Evolutionary conservation across 176 grass and related monocot genomes (phyloP).

Genomic region (Tuctoria greenei): DNA sequence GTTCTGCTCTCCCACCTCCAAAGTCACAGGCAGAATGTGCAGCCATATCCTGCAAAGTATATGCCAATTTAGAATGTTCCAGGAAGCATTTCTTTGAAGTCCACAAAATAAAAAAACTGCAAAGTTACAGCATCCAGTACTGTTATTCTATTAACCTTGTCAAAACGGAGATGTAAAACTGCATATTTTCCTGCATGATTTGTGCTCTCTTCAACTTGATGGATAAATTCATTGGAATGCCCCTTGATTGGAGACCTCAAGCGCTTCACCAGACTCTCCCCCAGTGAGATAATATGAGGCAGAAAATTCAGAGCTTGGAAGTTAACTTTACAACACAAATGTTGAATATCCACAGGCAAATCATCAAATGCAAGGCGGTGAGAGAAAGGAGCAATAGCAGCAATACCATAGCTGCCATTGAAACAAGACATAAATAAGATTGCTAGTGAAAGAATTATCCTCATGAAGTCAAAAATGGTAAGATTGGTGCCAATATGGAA

Average conservation of each 20-base stretch:
- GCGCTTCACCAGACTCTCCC: constrained; percentile 57
- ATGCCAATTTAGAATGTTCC: constrained; percentile 18
- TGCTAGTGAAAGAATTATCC: background rate
- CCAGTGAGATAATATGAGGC: constrained; percentile 71
- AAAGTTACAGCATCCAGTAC: background rate
- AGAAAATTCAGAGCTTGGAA: constrained; percentile 83
- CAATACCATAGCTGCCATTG: constrained; percentile 80
- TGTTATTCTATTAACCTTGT: constrained; percentile 61
- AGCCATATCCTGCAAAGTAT: constrained; percentile 80
- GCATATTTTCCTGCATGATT: constrained; percentile 61
- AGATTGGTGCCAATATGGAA: background rate
- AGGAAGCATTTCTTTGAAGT: constrained; percentile 2
- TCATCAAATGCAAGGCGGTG: constrained; percentile 89
- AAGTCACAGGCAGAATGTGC: constrained; percentile 95
- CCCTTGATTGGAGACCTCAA: constrained; percentile 51
- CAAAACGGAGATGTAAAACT: constrained; percentile 91
- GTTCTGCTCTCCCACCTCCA: constrained; percentile 82
- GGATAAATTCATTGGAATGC: constrained; percentile 32
- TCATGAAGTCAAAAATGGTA: constrained; percentile 15
- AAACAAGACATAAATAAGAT: constrained; percentile 31
- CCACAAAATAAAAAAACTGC: background rate
- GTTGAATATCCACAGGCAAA: constrained; percentile 69
- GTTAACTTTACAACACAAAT: constrained; percentile 81
- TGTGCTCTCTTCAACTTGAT: constrained; percentile 38
- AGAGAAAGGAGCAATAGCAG: constrained; percentile 81